These are phyloP conservation scores for Ocimum tenuiflorum DNA, from an alignment of 257 asterid genomes.

Conservation along the genomic window DNA sequence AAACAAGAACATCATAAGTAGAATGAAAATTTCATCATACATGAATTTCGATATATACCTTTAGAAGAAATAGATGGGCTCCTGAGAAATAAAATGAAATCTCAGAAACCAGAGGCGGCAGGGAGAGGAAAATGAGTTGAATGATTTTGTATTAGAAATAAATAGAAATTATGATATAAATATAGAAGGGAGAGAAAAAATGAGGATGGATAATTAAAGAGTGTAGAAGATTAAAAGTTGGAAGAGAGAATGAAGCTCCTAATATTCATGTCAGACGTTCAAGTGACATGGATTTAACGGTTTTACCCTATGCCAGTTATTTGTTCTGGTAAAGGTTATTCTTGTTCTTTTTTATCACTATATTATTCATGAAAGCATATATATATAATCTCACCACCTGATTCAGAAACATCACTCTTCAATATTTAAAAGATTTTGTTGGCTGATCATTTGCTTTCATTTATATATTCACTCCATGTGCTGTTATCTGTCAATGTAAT, in stretches of 20 bases:
- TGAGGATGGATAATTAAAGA: not conserved
- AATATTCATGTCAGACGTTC: no score
- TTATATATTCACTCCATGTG: no score
- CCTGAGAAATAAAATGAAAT: conserved; percentile 22
- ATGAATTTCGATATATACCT: not conserved
- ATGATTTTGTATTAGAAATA: not conserved
- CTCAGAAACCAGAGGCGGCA: conserved; percentile 36
- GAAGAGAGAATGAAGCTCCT: conserved; percentile 26
- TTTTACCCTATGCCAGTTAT: conserved; percentile 30
- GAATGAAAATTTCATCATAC: not conserved
- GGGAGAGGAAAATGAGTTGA: conserved; percentile 8
- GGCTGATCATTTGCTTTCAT: no score
- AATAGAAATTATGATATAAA: not conserved
- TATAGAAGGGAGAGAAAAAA: not conserved
- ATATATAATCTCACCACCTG: no score
- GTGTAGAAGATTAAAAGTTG: conserved; percentile 10
- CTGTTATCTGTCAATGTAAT: no score
- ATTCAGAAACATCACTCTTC: no score
- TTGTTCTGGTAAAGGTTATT: conserved; percentile 4
- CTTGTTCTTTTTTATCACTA: no score
- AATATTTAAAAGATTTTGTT: no score
- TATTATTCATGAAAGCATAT: no score
- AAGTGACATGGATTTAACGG: conserved; percentile 28
- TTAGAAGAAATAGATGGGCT: conserved; percentile 11
- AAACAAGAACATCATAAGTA: not conserved